Base-by-base conservation (phyloP, 257 asterid genomes). In the Solanum corneliomulleri region DNA sequence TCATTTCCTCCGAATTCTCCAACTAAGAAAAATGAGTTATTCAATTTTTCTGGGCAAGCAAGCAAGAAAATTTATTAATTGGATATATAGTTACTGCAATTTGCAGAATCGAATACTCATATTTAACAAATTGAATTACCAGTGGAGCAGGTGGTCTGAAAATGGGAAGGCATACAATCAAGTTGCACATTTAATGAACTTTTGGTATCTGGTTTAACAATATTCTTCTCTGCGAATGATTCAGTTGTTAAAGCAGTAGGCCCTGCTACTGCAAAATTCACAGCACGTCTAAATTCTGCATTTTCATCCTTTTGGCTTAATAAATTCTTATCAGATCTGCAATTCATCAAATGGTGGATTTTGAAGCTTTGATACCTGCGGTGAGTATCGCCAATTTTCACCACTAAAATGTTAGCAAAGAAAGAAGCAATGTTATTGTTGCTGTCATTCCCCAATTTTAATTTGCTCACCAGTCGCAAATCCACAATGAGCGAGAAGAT, bases 1-100 rank as follows among this genome's bases (percentile, higher is more conserved):
- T 89, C 91, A 39, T 76, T 76, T 11, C 69, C 25, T 20, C 91
- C 91, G 8, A 87, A 68, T 52, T 89, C 88, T 13, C 87, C 91
- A 39, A 91, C 89, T 3, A 91, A 1, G 80, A 91, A 64, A 14
- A 88, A 20, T 68, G 31, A 27, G 6, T 44, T 44, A 25, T 72
- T 44, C 85, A 85, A 82, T 68, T 8, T 68, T 23, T 2, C 12
- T 3, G 60, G 31, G n/a, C n/a, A n/a, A 75, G n/a, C 52, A 14
- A 69, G 2, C 2, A 68, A 27, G 20, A 27, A 69, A 20, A 69
- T 14, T 14, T 1, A 45, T 7, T 18, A 7, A 62, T 21, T 20
- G 25, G 25, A 7, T 58, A 14, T 20, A 4, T 62, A 56, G 11
- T 62, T 21, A 62, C 5, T 62, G 31, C 70, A 62, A 56, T 21